Evolutionary conservation across 106 monocot species (phyloP), one percentile per base, ranked within the genome.

Genomic region (Xerophyta viscosa): DNA sequence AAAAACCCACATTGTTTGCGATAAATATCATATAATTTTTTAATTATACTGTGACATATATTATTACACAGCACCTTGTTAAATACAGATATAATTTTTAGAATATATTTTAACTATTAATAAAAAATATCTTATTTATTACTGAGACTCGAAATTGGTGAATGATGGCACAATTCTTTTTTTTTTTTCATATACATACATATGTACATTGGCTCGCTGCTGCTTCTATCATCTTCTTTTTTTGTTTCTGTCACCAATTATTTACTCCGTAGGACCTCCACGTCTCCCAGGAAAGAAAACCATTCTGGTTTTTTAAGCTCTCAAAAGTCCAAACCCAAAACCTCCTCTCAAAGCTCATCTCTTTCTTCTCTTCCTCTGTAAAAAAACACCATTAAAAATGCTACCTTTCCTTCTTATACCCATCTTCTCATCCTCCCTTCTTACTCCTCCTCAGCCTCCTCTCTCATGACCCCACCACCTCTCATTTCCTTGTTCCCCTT

Each of bases 391-490:
- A 48, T 44, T n/a, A 57, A 59, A 46, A 66, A 66, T 66, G 61
- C 45, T 53, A n/a, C 42, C 45, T 29, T 24, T 28, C 46, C 37
- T 17, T 10, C 46, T 31, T 20, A n/a, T n/a, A n/a, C 28, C 29
- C 27, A 43, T 25, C 62, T 55, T 46, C 47, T 46, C 46, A 25
- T 15, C 61, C 41, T n/a, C n/a, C n/a, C n/a, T n/a, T n/a, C n/a
- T n/a, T n/a, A n/a, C 31, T 27, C 17, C 50, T 24, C 27, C 24
- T 7, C 10, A 37, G 47, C 13, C 43, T 12, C 27, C 31, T 30
- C 11, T 46, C 54, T 54, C 69, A 69, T 57, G 69, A 71, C n/a
- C 63, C 43, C 71, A 57, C n/a, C n/a, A n/a, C 15, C 37, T 57
- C 29, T 8, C 22, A 21, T 29, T 2, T 50, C 57, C 20, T 50